These are phyloP conservation scores for Quercus lobata DNA, from an alignment of 331 rosid genomes.

Conservation along the genomic window DNA sequence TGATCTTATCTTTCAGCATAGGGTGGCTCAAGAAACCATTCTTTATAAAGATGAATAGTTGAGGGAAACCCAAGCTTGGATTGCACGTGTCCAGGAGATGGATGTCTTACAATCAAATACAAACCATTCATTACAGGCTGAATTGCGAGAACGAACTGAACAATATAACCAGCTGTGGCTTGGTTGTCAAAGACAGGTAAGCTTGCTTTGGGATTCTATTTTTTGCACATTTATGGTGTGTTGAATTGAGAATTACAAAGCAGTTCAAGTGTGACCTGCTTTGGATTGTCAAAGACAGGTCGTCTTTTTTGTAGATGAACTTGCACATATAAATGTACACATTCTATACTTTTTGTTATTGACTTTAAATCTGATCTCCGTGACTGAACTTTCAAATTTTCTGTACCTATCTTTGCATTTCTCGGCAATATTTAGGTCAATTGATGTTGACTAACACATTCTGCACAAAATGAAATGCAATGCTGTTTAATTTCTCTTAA, in stretches of 20 bases:
- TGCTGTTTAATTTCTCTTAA: background rate
- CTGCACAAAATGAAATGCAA: background rate
- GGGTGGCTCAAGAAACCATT: slow-evolving; percentile 85
- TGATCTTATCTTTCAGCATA: slow-evolving; percentile 62
- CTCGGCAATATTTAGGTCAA: background rate
- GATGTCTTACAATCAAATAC: slow-evolving; percentile 90
- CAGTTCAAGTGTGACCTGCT: background rate
- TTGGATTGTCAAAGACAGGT: background rate
- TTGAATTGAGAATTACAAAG: background rate
- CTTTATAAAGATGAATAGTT: slow-evolving; percentile 85
- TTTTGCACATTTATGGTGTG: background rate
- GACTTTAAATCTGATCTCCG: background rate
- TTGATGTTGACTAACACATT: background rate
- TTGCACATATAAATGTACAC: background rate
- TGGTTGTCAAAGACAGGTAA: slow-evolving; percentile 94
- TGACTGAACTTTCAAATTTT: slow-evolving; percentile 11
- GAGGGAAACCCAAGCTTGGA: slow-evolving; percentile 97
- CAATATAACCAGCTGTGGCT: slow-evolving; percentile 97
- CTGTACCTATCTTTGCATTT: background rate
- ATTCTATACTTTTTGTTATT: background rate
- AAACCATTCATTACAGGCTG: slow-evolving; percentile 79
- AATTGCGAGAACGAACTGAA: slow-evolving; percentile 84
- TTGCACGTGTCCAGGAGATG: slow-evolving; percentile 85
- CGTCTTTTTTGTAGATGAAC: background rate
- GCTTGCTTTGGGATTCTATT: slow-evolving; percentile 8